phyloP scores from a whole-genome alignment of 2,329 filamentous ascomycete species.

The Diaporthe vexans region DNA sequence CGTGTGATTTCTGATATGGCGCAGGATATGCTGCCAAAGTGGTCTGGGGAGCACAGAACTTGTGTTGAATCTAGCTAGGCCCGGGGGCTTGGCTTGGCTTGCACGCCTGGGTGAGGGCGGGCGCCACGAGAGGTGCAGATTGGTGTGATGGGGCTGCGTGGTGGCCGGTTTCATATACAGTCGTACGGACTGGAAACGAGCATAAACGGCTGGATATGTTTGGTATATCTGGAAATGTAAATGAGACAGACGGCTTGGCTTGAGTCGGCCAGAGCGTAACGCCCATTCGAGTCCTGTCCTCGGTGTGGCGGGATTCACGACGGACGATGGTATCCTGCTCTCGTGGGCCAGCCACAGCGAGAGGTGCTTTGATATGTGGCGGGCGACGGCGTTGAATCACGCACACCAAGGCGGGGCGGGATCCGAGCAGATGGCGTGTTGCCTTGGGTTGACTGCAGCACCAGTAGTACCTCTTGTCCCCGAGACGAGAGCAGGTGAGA shows the following conservation, averaged over 20 bases:
- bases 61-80: background rate
- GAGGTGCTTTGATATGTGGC: background rate
- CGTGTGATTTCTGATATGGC: background rate
- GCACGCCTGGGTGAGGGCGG: background rate
- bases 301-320: background rate
- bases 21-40: background rate
- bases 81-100: background rate
- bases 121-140: conserved; percentile 11
- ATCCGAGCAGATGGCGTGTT: background rate
- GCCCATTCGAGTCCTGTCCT: background rate
- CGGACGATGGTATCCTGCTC: background rate
- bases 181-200: conserved; percentile 6
- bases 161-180: conserved; percentile 26
- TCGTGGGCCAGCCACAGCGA: background rate
- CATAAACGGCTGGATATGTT: conserved; percentile 13
- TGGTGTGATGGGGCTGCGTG: background rate
- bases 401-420: background rate
- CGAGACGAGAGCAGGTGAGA: no score
- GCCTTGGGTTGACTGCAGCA: no score
- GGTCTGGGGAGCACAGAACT: background rate
- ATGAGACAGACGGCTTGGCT: conserved; percentile 17
- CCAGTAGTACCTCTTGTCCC: no score
- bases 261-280: background rate
- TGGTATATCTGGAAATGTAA: background rate
- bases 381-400: conserved; percentile 1